Conservation (phyloP, 176 grass and related monocot genomes). For the Eleusine indica region DNA sequence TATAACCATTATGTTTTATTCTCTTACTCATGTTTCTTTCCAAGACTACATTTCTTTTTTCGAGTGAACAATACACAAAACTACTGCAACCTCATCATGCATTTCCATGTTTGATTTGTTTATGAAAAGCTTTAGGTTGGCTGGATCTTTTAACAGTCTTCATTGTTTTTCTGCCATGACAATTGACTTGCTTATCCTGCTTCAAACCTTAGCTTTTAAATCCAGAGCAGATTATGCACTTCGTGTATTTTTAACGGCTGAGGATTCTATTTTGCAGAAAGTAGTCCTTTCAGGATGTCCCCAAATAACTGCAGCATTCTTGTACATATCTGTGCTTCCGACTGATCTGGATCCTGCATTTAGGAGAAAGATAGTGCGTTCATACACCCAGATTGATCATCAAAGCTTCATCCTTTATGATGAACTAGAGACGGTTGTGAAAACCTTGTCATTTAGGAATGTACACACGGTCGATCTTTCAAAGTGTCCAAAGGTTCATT, state of each 20-base stretch:
- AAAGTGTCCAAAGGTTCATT: constrained; percentile 64
- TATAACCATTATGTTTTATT: background rate
- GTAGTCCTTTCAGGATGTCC: constrained; percentile 64
- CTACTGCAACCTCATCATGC: constrained; percentile 16
- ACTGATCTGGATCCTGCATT: constrained; percentile 46
- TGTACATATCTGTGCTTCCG: constrained; percentile 55
- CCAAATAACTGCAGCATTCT: constrained; percentile 55
- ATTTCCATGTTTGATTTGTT: background rate
- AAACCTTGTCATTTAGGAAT: constrained; percentile 42
- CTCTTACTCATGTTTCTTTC: constrained; percentile 7
- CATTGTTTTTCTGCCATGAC: background rate
- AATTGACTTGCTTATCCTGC: constrained; percentile 3
- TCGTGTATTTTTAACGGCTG: background rate
- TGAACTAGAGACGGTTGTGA: constrained; percentile 35
- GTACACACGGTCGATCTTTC: constrained; percentile 59
- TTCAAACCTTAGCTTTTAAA: background rate
- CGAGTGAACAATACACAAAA: background rate
- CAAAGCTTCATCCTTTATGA: constrained; percentile 28
- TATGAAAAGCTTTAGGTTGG: constrained; percentile 20
- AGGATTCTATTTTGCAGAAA: constrained; percentile 55
- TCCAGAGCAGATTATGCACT: constrained; percentile 6
- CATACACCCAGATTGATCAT: constrained; percentile 24
- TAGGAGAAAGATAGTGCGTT: constrained; percentile 49
- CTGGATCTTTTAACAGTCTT: background rate
- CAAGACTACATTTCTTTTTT: background rate